A percentile compares a stretch with the other conserved stretches of the same genome.
Conservation (phyloP, 352 stramenopile species). For the Chrysophaeum taylorii region DNA sequence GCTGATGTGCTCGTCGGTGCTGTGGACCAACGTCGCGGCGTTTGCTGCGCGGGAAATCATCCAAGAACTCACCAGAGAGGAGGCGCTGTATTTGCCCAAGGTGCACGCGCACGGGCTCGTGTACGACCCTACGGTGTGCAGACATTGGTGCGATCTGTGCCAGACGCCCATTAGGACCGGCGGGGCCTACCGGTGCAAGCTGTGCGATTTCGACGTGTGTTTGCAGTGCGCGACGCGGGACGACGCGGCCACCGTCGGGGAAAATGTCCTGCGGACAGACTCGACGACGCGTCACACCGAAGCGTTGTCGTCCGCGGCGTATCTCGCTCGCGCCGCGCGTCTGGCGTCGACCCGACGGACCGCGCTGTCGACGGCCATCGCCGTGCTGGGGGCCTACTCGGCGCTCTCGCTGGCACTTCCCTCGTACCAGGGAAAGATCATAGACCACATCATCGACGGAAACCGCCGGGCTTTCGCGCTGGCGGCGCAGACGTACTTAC, state of each 20-base stretch:
- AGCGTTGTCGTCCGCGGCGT: conserved; percentile 12
- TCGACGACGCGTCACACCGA: conserved; percentile 17
- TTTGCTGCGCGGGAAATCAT: conserved; percentile 21
- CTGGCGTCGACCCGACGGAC: conserved; percentile 19
- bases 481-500: conserved; percentile 26
- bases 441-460: conserved; percentile 32
- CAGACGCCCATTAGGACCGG: conserved; percentile 14
- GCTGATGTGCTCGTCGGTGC: conserved; percentile 24
- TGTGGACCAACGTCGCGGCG: conserved; percentile 27
- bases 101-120: conserved; percentile 36
- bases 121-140: conserved; percentile 23
- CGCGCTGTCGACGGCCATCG: conserved; percentile 22
- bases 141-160: conserved; percentile 38
- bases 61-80: conserved; percentile 24
- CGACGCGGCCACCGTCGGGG: conserved; percentile 23
- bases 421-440: conserved; percentile 36
- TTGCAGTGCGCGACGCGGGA: conserved; percentile 19
- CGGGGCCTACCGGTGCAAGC: conserved; percentile 31
- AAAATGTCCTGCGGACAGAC: conserved; percentile 29
- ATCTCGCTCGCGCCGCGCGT: conserved; percentile 16
- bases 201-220: conserved; percentile 40
- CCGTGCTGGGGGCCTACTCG: conserved; percentile 21
- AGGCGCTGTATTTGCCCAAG: conserved; percentile 22
- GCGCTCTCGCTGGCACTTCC: conserved; percentile 25
- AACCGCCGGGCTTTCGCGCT: conserved; percentile 19